Base-by-base conservation (phyloP, 805 yeast genomes). In the Torulaspora maleeae region DNA sequence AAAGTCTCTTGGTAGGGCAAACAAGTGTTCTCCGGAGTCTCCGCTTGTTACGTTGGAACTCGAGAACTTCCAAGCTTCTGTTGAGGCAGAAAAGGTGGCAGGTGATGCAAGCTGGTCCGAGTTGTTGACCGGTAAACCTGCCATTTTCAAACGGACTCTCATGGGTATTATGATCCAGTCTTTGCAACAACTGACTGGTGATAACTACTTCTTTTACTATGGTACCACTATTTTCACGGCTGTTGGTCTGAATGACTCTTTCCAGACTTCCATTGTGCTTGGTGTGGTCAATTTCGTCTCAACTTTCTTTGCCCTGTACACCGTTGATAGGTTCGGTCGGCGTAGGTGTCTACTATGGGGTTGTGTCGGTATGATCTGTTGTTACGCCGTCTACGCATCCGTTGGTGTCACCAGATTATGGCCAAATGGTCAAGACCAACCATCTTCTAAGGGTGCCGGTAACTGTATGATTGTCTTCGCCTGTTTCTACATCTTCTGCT, bases 61-160 rank as follows among this genome's bases (percentile, higher is more conserved):
- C 46, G 78, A 78, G 56, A 63, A 71, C 37, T 78, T 82, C 52
- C 61, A 75, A 58, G 79, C 80, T 48, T 82, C 80, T 64, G 70
- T 81, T 51, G 80, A 79, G 60, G 70, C 75, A 51, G 87, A 82
- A 55, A 64, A 55, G 50, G 56, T 75, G 48, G 86, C 83, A 27
- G 88, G 87, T 54, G 68, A 68, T 42, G 87, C 87, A 2, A 59
- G 79, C 2, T 82, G 87, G 86, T 62, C 63, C 42, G 85, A 82
- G 27, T 70, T 83, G 50, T 56, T 82, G 58, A 78, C 80, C 20
- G 86, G 87, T 66, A 76, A 78, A 65, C 86, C 86, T 61, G 78
- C 76, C 67, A 76, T 81, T 55, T 63, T 67, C 52, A 66, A 54
- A 56, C 63, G 73, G 59, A 67, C 74, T n/a, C 28, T 71, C n/a